Evolutionary conservation across 805 yeast genomes (phyloP).

Genomic region (Torulaspora indica): DNA sequence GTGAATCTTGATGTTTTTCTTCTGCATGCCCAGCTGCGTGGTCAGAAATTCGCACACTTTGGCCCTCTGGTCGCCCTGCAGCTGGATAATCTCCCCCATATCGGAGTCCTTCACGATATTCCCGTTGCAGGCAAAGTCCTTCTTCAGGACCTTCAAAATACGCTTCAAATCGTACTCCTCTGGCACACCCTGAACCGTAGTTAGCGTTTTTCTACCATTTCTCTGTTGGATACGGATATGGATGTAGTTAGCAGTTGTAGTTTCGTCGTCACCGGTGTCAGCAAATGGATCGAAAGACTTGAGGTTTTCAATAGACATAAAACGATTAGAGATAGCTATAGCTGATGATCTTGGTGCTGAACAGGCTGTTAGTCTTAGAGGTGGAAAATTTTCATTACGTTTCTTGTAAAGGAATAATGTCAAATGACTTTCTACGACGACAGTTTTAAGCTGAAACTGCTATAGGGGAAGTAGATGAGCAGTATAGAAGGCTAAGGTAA

Average conservation of each 20-base stretch:
- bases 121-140: constrained; percentile 98
- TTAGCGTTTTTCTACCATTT: constrained; percentile 97
- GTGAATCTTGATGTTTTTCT: constrained; percentile 96
- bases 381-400: constrained; percentile 6
- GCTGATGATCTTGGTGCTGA: not conserved
- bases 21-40: constrained; percentile 79
- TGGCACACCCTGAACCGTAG: constrained; percentile 97
- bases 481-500: too few relatives aligned
- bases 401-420: constrained; percentile 2
- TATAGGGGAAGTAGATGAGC: not conserved
- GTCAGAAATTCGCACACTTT: constrained; percentile 92
- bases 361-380: not conserved
- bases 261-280: constrained; percentile 99
- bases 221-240: constrained; percentile 99
- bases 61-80: constrained; percentile 98
- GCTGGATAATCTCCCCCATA: constrained; percentile 93
- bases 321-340: constrained; percentile 4
- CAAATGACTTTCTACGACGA: not conserved
- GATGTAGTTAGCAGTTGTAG: constrained; percentile 91
- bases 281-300: constrained; percentile 96
- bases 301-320: constrained; percentile 78
- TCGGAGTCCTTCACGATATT: constrained; percentile 95
- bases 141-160: constrained; percentile 87
- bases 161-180: constrained; percentile 91
- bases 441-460: constrained; percentile 1